Percentiles rank a stretch among this genome's conserved stretches.
These are phyloP conservation scores for Entomortierella beljakovae DNA, from an alignment of 192 early-diverging fungal genomes.

Conservation along the genomic window DNA sequence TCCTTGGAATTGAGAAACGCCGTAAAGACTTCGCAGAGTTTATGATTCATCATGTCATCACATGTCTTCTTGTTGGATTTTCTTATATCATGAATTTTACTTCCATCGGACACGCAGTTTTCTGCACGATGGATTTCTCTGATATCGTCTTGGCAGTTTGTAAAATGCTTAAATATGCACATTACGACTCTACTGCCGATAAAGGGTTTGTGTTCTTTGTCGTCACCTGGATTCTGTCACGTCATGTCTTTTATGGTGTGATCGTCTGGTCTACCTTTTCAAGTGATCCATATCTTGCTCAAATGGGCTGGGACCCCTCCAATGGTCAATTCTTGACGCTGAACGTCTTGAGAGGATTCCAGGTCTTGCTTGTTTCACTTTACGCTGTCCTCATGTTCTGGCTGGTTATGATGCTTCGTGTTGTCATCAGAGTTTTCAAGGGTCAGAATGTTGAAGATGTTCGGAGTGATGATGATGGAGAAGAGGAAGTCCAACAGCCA, in stretches of 20 bases:
- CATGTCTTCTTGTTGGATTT: conserved; percentile 64
- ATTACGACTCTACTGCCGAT: conserved; percentile 65
- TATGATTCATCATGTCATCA: conserved; percentile 73
- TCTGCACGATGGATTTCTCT: conserved; percentile 73
- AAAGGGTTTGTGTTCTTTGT: conserved; percentile 76
- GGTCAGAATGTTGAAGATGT: conserved; percentile 71
- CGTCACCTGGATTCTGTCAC: conserved; percentile 78
- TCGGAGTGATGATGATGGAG: conserved; percentile 77
- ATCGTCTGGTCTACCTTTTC: conserved; percentile 71
- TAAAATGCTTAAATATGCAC: conserved; percentile 83
- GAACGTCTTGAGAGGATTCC: conserved; percentile 59
- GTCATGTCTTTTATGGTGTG: conserved; percentile 76
- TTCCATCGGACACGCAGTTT: conserved; percentile 69
- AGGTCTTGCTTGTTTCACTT: conserved; percentile 63
- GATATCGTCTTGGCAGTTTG: conserved; percentile 68
- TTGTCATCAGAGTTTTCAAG: conserved; percentile 69
- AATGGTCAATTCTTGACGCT: conserved; percentile 59
- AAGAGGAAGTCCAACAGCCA: conserved; percentile 3
- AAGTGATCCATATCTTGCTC: conserved; percentile 56
- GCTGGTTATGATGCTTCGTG: conserved; percentile 70
- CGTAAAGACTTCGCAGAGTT: conserved; percentile 70
- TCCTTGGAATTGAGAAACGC: conserved; percentile 70
- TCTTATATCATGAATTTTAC: conserved; percentile 72
- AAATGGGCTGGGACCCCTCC: conserved; percentile 62
- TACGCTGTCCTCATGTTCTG: conserved; percentile 73